A percentile compares a stretch with the other conserved stretches of the same genome.
phyloP scores from a whole-genome alignment of 1,284 basidiomycete genomes.

The Macrocystidia cucumis region DNA sequence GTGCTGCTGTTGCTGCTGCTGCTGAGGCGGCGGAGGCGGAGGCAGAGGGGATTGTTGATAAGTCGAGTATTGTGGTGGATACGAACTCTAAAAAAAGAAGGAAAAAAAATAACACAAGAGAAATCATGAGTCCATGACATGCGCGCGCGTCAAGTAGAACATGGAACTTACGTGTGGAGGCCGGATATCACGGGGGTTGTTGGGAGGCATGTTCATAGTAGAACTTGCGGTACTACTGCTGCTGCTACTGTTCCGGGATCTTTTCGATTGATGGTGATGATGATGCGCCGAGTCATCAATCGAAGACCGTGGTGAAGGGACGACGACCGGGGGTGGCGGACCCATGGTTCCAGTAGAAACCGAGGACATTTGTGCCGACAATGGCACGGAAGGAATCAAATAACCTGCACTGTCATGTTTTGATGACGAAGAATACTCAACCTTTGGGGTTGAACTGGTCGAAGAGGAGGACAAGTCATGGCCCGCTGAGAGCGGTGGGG shows the following conservation, averaged over 20 bases:
- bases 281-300: constrained; percentile 27
- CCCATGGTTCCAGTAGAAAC: constrained; percentile 25
- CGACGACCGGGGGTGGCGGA: constrained; percentile 22
- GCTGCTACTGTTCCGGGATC: constrained; percentile 25
- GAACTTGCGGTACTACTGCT: too few species aligned
- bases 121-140: too few species aligned
- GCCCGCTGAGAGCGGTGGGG: constrained; percentile 31
- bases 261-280: constrained; percentile 25
- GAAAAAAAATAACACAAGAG: too few species aligned
- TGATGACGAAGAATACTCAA: constrained; percentile 29
- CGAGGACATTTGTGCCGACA: constrained; percentile 31
- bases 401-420: constrained; percentile 33
- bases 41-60: constrained; percentile 27
- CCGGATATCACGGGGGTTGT: constrained; percentile 27
- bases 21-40: constrained; percentile 21
- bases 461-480: constrained; percentile 26
- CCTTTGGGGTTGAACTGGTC: constrained; percentile 21
- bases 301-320: too few species aligned
- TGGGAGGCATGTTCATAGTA: constrained; percentile 21
- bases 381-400: constrained; percentile 31
- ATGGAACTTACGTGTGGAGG: constrained; percentile 24
- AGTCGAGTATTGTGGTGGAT: constrained; percentile 25
- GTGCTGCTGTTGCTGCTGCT: constrained; percentile 28
- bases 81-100: constrained; percentile 19
- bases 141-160: constrained; percentile 10